phyloP scores from a whole-genome alignment of 176 grass and related monocot genomes.

The Oryza brachyantha region DNA sequence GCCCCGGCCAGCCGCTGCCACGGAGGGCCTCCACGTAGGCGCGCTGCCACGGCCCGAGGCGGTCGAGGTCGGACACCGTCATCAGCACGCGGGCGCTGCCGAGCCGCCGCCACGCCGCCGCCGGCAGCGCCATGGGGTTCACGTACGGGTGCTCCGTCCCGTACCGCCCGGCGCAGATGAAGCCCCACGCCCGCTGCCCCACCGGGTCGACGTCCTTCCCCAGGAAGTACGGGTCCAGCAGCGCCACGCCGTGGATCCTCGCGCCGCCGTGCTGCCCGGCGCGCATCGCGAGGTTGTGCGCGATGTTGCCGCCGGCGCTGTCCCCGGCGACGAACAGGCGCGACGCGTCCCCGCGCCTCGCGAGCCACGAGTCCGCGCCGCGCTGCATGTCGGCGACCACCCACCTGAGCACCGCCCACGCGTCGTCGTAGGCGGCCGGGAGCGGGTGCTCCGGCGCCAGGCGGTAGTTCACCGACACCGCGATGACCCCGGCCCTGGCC shows the following conservation, averaged over 20 bases:
- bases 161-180: slow-evolving; percentile 55
- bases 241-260: slow-evolving; percentile 43
- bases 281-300: slow-evolving; percentile 77
- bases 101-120: slow-evolving; percentile 35
- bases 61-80: slow-evolving; percentile 52
- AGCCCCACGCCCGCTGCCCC: slow-evolving; percentile 38
- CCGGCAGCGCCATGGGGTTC: slow-evolving; percentile 50
- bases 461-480: slow-evolving; percentile 68
- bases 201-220: slow-evolving; percentile 4
- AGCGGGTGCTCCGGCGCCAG: slow-evolving; percentile 73
- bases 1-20: slow-evolving; percentile 44
- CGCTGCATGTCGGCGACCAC: slow-evolving; percentile 10
- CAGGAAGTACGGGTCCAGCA: slow-evolving; percentile 73
- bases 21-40: slow-evolving; percentile 54
- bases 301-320: slow-evolving; percentile 89
- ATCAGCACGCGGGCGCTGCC: slow-evolving; percentile 36
- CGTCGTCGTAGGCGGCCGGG: slow-evolving; percentile 73
- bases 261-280: background rate
- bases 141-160: slow-evolving; percentile 55
- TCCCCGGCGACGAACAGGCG: slow-evolving; percentile 67
- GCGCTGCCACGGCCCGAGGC: slow-evolving; percentile 49
- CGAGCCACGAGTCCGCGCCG: slow-evolving; percentile 50
- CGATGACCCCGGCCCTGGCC: slow-evolving; percentile 37
- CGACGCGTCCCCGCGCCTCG: slow-evolving; percentile 39
- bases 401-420: slow-evolving; percentile 68